A percentile compares a stretch with the other conserved stretches of the same genome.
These are phyloP conservation scores for Sherardia arvensis DNA, from an alignment of 257 asterid genomes.

Conservation along the genomic window DNA sequence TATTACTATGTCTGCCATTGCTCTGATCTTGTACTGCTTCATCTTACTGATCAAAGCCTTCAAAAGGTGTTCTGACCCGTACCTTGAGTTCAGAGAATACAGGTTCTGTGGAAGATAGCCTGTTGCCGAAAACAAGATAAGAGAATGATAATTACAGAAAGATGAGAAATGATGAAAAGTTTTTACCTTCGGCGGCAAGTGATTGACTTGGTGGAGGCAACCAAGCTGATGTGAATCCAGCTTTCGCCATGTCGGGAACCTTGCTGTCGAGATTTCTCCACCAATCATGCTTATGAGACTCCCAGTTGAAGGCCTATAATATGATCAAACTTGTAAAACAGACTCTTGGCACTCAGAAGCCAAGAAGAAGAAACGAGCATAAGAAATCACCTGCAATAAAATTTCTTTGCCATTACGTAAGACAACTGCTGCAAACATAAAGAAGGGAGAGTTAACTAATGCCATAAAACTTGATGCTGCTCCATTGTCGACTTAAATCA, in stretches of 20 bases:
- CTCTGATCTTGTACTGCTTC: conserved; percentile 77
- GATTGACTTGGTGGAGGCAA: conserved; percentile 85
- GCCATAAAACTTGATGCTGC: background rate
- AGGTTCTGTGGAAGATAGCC: conserved; percentile 95
- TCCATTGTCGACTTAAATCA: background rate
- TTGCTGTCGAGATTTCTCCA: conserved; percentile 73
- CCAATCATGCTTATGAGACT: conserved; percentile 88
- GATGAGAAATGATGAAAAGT: background rate
- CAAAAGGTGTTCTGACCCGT: conserved; percentile 74
- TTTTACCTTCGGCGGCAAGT: conserved; percentile 67
- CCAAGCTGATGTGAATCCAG: conserved; percentile 96
- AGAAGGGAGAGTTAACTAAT: conserved; percentile 12
- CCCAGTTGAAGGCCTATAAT: conserved; percentile 92
- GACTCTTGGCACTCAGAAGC: background rate
- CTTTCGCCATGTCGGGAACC: conserved; percentile 78
- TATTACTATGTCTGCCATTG: conserved; percentile 95
- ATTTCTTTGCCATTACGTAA: conserved; percentile 71
- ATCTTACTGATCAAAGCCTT: conserved; percentile 71
- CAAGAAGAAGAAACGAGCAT: background rate
- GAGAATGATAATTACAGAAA: conserved; percentile 8
- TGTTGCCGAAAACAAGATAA: conserved; percentile 19
- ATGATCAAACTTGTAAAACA: conserved; percentile 6
- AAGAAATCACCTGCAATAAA: conserved; percentile 61
- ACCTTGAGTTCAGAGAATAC: conserved; percentile 68
- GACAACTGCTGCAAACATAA: conserved; percentile 45